Evolutionary conservation across 2,329 filamentous ascomycete genomes (phyloP), one percentile per base, ranked within the genome.

Genomic region (Talaromyces sp.): DNA sequence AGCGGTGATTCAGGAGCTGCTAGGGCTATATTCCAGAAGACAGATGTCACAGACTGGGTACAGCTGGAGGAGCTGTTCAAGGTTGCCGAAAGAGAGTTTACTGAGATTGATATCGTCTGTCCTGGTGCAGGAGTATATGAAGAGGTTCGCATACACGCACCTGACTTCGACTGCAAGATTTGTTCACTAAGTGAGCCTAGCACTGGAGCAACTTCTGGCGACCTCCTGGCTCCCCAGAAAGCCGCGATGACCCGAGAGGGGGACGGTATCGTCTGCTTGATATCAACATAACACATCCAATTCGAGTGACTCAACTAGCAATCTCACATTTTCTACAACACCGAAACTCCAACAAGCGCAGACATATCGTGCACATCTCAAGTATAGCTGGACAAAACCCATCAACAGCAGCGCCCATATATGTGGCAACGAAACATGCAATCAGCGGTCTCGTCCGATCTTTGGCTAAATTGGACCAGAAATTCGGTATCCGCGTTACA

Each of bases 401-500:
- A 0, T 68, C 71, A 25, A 71, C 83, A 11, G 70, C 75, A 2
- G 74, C 75, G 0, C 81, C 83, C 0, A 74, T 85, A 39, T 85
- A 85, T 67, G 75, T 75, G 31, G 81, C 81, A 9, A 79, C 79
- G 2, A 85, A 85, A 66, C 81, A 83, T 66, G 82, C 75, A 8
- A 77, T 85, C 62, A 80, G 72, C 57, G 82, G 81, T 8, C 75
- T 85, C 47, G 68, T 87, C 4, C 81, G 85, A 63, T 80, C 78
- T 3, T 71, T 88, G 15, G 82, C 75, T 0, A 73, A 76, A 1
- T 78, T 88, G 6, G 85, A 87, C 25, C 62, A 74, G 1, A 70
- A 70, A 0, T 69, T 84, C 27, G 84, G 83, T 0, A 85, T 89
- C 61, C 76, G 85, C 0, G 85, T 88, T 17, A 87, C 85, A 22